Conservation (phyloP, 75 land plant species). For the Azolla pinnata region DNA sequence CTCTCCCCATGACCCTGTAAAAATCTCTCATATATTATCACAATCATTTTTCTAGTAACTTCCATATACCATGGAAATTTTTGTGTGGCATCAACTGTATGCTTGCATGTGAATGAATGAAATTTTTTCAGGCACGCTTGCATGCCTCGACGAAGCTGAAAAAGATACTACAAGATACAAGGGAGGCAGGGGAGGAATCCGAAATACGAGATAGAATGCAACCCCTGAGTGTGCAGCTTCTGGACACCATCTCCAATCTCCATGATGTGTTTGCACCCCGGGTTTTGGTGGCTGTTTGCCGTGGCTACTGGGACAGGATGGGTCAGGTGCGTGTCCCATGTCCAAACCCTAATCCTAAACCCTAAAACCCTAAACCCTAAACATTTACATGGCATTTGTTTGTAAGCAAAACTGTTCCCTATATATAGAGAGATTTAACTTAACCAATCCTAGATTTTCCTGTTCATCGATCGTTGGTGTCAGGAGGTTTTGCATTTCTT, state of each 20-base stretch:
- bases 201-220: slow-evolving; percentile 80
- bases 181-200: slow-evolving; percentile 62
- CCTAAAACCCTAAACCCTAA: no score
- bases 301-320: slow-evolving; percentile 87
- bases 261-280: slow-evolving; percentile 61
- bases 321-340: slow-evolving; percentile 64
- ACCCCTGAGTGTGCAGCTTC: slow-evolving; percentile 53
- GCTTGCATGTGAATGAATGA: no score
- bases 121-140: slow-evolving; percentile 52
- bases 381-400: background rate
- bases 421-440: background rate
- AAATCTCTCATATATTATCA: no score
- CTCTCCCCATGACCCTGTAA: no score
- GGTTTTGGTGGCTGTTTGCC: slow-evolving; percentile 65
- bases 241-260: slow-evolving; percentile 55
- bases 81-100: no score
- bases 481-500: slow-evolving; percentile 82
- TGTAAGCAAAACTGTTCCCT: background rate
- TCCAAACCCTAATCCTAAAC: no score
- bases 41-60: no score
- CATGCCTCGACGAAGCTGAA: slow-evolving; percentile 68
- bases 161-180: slow-evolving; percentile 73
- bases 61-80: no score
- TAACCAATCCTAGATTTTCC: slow-evolving; percentile 1
- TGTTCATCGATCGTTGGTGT: background rate